phyloP scores from a whole-genome alignment of 116 monocot genomes.

The Iris pallida region DNA sequence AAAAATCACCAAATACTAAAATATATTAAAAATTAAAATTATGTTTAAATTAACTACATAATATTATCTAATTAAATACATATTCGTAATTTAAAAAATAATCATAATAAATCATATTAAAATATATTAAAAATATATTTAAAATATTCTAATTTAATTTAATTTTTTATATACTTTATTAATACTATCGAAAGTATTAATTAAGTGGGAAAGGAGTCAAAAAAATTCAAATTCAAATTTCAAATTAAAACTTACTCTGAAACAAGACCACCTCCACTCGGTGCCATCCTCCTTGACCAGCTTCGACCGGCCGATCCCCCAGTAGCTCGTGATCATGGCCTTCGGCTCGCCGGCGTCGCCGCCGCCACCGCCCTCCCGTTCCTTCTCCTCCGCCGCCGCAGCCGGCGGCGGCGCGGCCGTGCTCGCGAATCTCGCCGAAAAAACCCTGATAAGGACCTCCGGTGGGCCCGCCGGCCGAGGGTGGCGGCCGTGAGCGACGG shows the following conservation, averaged over 20 bases:
- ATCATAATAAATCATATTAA: too few species aligned
- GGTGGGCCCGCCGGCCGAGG: neutral
- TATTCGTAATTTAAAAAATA: too few species aligned
- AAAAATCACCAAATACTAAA: too few species aligned
- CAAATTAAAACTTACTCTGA: conserved; percentile 8
- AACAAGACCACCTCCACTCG: conserved; percentile 19
- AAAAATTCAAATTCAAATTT: neutral
- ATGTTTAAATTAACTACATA: too few species aligned
- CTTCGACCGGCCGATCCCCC: conserved; percentile 12
- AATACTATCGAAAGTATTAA: too few species aligned
- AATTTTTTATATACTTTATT: too few species aligned
- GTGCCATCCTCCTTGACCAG: conserved; percentile 15
- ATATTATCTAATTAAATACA: too few species aligned
- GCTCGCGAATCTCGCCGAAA: conserved; percentile 1
- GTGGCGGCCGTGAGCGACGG: neutral
- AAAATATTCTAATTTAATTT: too few species aligned
- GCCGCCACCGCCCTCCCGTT: neutral
- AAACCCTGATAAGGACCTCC: conserved; percentile 10
- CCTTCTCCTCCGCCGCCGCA: neutral
- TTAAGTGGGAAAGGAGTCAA: too few species aligned
- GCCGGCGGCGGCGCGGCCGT: neutral
- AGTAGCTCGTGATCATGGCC: conserved; percentile 12
- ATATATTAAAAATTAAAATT: too few species aligned
- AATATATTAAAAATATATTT: too few species aligned
- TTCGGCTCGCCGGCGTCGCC: neutral